phyloP scores from a whole-genome alignment of 2,329 filamentous ascomycete genomes.

The Fusarium haematococcum region DNA sequence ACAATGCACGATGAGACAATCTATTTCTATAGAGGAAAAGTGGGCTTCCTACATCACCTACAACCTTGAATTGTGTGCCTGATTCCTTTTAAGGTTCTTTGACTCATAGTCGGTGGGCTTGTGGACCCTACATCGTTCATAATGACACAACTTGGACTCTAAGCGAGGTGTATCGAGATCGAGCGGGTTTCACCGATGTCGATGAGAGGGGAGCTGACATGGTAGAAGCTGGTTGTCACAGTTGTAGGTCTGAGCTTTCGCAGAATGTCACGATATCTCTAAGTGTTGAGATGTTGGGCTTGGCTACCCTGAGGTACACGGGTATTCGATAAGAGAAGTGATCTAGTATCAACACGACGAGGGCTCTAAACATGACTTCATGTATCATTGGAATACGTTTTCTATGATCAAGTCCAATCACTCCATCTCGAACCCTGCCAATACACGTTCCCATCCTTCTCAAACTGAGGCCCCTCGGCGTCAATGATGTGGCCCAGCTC shows the following conservation, averaged over 20 bases:
- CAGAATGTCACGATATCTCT: not conserved
- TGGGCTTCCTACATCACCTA: conserved; percentile 13
- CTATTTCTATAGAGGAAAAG: conserved; percentile 25
- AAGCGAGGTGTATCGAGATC: conserved; percentile 3
- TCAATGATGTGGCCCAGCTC: conserved; percentile 66
- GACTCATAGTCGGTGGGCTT: not conserved
- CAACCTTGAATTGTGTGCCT: not conserved
- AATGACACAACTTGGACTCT: not conserved
- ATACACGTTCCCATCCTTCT: conserved; percentile 6
- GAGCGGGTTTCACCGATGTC: not conserved
- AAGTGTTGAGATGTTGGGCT: not conserved
- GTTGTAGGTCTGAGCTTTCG: not conserved
- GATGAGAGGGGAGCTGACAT: not conserved
- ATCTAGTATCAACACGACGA: not conserved
- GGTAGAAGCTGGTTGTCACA: not conserved
- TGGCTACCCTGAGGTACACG: not conserved
- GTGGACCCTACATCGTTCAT: not conserved
- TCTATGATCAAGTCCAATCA: conserved; percentile 5
- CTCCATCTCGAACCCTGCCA: conserved; percentile 15
- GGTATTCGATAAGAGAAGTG: not conserved
- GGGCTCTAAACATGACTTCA: not conserved
- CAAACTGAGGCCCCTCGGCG: conserved; percentile 61
- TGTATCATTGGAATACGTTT: not conserved
- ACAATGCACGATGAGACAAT: conserved; percentile 15
- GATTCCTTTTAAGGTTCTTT: not conserved